Base-by-base conservation (phyloP, 2,329 filamentous ascomycete species). In the Aspergillus arachidicola region DNA sequence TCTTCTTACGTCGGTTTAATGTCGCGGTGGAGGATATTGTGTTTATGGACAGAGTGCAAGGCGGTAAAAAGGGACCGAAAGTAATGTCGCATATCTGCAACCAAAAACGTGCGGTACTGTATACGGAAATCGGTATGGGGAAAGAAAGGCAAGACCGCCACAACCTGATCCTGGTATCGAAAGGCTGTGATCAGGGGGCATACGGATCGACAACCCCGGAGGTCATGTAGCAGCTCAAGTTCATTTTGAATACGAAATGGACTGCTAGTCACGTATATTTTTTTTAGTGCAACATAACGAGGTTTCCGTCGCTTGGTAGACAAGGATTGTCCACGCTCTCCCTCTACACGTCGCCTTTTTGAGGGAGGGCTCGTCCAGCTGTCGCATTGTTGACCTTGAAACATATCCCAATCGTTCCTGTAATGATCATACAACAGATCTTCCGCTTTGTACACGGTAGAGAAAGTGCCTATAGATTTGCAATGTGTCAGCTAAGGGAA, bases 161-260 rank as follows among this genome's bases (percentile, higher is more conserved):
- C 89, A 45, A 99, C 95, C 79, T 99, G 95, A 75, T 99, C 95
- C 63, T 93, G 91, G 70, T 93, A 86, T 61, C 95, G 90, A 75
- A 98, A 98, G n/a, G 95, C 94, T 7, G 95, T 99, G 76, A 99
- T 96, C 23, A 99, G 86, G 38, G 95, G 94, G 71, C 95, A 98
- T 30, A 99, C 94, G 2, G 92, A 93, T 45, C 88, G 85, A 64
- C 91, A 96, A 61, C 91, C 87, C 57, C 91, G 87, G 10, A 99
- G 86, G 75, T 97, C 93, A 75, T 96, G 89, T 26, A 99, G 87
- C 26, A 99, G 85, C 72, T 98, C 94, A 21, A 99, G 88, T 79
- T 99, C 95, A 80, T 99, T 99, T 74, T 96, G 87, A 70, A 99
- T 98, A 53, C 95, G 91, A 32, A 89, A 85, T 0, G 95, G 95